These are phyloP conservation scores for Pestalotiopsis sp. DNA, from an alignment of 2,329 filamentous ascomycete genomes.

Conservation along the genomic window DNA sequence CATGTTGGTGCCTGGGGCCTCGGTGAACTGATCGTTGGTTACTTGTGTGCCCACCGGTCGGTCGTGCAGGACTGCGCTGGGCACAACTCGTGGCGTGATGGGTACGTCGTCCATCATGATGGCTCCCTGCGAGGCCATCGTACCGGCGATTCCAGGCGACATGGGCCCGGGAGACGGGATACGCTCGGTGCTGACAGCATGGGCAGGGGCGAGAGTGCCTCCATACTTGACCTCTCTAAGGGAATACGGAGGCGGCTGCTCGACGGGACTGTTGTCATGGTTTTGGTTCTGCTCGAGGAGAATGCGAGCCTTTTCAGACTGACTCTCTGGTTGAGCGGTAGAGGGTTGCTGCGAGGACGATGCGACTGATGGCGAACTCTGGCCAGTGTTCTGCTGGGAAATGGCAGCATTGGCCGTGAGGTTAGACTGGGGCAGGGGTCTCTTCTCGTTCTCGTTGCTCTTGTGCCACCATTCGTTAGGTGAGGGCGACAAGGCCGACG, in stretches of 20 bases:
- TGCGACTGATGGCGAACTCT: slow-evolving; percentile 25
- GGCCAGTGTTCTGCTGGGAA: slow-evolving; percentile 22
- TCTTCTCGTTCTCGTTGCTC: slow-evolving; percentile 28
- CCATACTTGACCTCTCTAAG: slow-evolving; percentile 52
- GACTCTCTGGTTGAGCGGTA: slow-evolving; percentile 24
- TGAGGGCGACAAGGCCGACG: slow-evolving; percentile 2
- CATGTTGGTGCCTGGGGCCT: slow-evolving; percentile 42
- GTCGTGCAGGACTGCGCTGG: slow-evolving; percentile 40
- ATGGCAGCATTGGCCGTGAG: slow-evolving; percentile 22
- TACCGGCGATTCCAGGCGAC: slow-evolving; percentile 64
- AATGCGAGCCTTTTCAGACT: slow-evolving; percentile 42
- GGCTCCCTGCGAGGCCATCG: slow-evolving; percentile 65
- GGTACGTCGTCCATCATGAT: slow-evolving; percentile 65
- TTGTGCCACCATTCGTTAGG: slow-evolving; percentile 31
- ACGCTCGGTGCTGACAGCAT: slow-evolving; percentile 48
- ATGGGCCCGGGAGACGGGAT: slow-evolving; percentile 63
- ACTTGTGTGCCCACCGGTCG: slow-evolving; percentile 48
- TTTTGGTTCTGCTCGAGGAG: slow-evolving; percentile 39
- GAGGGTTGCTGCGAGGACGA: slow-evolving; percentile 31
- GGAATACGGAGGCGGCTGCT: slow-evolving; percentile 60
- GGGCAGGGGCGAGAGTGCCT: slow-evolving; percentile 60
- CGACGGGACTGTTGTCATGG: slow-evolving; percentile 25
- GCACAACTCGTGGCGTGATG: slow-evolving; percentile 38
- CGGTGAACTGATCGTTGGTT: slow-evolving; percentile 46
- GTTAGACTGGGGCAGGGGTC: slow-evolving; percentile 17